Conservation (phyloP, 768 basidiomycete species). For the Terana coerulea region DNA sequence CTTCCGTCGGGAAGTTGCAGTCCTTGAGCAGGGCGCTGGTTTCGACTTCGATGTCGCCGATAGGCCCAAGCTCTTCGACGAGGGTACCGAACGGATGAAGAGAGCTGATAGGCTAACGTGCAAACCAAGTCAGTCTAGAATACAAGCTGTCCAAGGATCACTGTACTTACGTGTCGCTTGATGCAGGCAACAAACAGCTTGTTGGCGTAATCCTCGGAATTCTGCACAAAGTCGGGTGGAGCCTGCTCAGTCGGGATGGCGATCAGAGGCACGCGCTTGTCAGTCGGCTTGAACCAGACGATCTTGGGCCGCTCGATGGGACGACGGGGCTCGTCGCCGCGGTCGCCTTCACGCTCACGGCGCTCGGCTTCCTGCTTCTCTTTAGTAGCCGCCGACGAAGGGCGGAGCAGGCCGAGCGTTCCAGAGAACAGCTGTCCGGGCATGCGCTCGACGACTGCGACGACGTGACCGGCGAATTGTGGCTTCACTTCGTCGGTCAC, state of each 20-base stretch:
- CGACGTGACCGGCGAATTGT: slow-evolving; percentile 97
- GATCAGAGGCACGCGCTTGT: slow-evolving; percentile 97
- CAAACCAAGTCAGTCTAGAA: slow-evolving; percentile 6
- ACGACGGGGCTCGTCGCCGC: slow-evolving; percentile 77
- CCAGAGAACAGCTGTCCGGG: slow-evolving; percentile 98
- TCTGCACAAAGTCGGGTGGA: slow-evolving; percentile 92
- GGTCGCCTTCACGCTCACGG: slow-evolving; percentile 93
- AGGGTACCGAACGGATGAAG: slow-evolving; percentile 98
- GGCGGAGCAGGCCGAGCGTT: slow-evolving; percentile 90
- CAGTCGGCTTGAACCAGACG: slow-evolving; percentile 99
- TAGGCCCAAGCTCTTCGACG: slow-evolving; percentile 96
- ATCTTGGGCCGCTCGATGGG: slow-evolving; percentile 94
- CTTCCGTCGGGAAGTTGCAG: slow-evolving; percentile 98
- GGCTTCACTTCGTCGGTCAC: slow-evolving; percentile 98
- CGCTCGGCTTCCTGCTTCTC: slow-evolving; percentile 99
- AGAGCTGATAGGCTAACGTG: slow-evolving; percentile 81
- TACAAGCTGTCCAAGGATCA: neutral
- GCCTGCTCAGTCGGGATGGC: slow-evolving; percentile 99
- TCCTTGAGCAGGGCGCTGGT: slow-evolving; percentile 97
- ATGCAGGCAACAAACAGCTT: slow-evolving; percentile 96
- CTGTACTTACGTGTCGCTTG: slow-evolving; percentile 83
- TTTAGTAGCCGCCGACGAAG: slow-evolving; percentile 95
- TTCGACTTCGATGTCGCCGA: slow-evolving; percentile 98
- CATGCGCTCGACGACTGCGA: slow-evolving; percentile 99
- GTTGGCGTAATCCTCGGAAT: slow-evolving; percentile 86